Evolutionary conservation across 441 rosid species (phyloP).

Genomic region (Croton setiger): DNA sequence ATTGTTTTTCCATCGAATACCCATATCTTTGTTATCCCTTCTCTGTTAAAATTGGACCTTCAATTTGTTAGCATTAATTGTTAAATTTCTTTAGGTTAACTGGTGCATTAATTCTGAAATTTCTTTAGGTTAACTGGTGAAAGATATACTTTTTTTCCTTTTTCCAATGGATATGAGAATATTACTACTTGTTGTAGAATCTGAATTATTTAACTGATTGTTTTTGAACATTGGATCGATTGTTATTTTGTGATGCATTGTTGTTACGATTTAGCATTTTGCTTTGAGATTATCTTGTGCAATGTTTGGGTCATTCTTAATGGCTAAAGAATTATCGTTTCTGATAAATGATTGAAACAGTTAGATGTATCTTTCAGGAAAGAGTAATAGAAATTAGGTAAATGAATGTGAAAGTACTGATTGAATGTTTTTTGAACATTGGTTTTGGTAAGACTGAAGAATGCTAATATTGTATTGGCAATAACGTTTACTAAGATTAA

Average conservation of each 20-base stretch:
- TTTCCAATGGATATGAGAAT: background rate
- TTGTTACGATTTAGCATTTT: slow-evolving; percentile 7
- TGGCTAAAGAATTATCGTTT: background rate
- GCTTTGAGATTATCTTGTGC: background rate
- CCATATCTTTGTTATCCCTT: background rate
- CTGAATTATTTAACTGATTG: background rate
- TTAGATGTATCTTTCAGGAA: background rate
- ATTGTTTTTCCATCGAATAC: background rate
- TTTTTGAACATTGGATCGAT: background rate
- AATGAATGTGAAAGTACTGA: background rate
- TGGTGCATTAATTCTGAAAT: background rate
- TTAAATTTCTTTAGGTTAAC: background rate
- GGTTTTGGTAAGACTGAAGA: no score
- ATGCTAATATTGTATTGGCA: background rate
- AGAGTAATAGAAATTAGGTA: background rate
- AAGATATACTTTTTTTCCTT: background rate
- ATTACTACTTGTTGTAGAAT: background rate
- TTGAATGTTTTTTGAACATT: background rate
- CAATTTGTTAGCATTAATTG: background rate
- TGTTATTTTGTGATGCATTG: background rate
- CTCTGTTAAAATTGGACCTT: background rate
- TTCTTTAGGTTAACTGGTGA: background rate
- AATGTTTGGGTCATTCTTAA: background rate
- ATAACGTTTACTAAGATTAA: background rate
- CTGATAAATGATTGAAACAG: background rate